Evolutionary conservation across 306 rosid species (phyloP).

Genomic region (Quercus rubra): DNA sequence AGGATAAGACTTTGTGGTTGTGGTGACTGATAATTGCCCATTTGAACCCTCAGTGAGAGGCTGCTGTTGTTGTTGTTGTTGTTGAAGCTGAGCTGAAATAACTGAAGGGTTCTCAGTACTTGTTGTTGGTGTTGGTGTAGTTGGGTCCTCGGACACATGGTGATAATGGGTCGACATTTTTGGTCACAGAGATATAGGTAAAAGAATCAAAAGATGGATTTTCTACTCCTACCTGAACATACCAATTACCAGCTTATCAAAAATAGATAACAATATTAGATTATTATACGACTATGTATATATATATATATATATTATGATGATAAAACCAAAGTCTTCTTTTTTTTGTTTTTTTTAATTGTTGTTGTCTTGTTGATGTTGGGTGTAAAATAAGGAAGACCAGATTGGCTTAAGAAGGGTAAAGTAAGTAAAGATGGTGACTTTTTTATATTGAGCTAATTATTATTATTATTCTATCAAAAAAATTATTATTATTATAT

Average conservation of each 20-base stretch:
- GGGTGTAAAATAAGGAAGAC: background rate
- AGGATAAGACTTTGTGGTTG: constrained; percentile 38
- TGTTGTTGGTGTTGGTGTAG: constrained; percentile 21
- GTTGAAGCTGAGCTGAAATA: constrained; percentile 10
- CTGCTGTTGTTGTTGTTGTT: background rate
- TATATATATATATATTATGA: too few relatives aligned
- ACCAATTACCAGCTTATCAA: background rate
- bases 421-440: background rate
- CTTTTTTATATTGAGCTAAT: background rate
- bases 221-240: constrained; percentile 5
- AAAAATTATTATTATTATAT: too few relatives aligned
- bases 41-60: constrained; percentile 4
- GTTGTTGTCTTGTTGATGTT: background rate
- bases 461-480: too few relatives aligned
- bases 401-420: background rate
- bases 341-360: too few relatives aligned
- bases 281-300: too few relatives aligned
- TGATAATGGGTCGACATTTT: constrained; percentile 27
- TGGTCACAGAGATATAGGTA: constrained; percentile 3
- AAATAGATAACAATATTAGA: background rate
- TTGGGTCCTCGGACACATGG: constrained; percentile 12
- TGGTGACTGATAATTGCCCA: constrained; percentile 21
- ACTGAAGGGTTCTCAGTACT: constrained; percentile 16
- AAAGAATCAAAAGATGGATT: constrained; percentile 3
- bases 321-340: too few relatives aligned